Evolutionary conservation across 192 early-diverging fungal species (phyloP).

Genomic region (Endogone sp.): DNA sequence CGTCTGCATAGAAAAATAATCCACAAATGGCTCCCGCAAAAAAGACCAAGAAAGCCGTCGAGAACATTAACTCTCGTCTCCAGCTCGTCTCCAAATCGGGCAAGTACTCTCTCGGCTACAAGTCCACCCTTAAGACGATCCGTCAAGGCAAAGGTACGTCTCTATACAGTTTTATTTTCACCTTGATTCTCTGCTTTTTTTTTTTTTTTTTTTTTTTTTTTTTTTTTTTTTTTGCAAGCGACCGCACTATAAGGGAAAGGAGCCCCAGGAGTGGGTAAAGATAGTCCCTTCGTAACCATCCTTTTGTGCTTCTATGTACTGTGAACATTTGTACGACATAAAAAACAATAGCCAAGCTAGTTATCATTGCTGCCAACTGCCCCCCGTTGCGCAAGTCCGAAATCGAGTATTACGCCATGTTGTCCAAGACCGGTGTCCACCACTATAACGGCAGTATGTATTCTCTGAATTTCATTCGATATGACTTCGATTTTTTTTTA

Average conservation of each 20-base stretch:
- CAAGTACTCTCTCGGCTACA: constrained; percentile 98
- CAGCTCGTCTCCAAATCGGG: constrained; percentile 99
- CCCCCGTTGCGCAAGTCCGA: constrained; percentile 99
- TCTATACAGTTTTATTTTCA: not conserved
- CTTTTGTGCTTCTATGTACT: constrained; percentile 16
- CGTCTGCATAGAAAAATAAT: no score
- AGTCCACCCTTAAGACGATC: constrained; percentile 97
- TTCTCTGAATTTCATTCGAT: constrained; percentile 6
- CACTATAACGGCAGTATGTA: constrained; percentile 96
- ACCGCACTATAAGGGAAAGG: constrained; percentile 35
- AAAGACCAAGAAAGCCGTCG: constrained; percentile 83
- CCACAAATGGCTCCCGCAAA: constrained; percentile 56
- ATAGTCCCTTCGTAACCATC: constrained; percentile 10
- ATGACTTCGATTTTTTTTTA: not conserved
- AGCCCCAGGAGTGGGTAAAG: constrained; percentile 17
- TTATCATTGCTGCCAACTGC: constrained; percentile 99
- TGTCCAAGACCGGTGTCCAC: constrained; percentile 99
- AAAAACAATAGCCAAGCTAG: constrained; percentile 84
- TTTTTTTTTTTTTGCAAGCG: constrained; percentile 1
- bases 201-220: not conserved
- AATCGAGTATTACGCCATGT: constrained; percentile 99
- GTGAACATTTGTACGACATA: not conserved
- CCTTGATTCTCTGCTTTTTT: not conserved
- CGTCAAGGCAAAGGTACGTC: constrained; percentile 88
- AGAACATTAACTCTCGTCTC: constrained; percentile 98